Evolutionary conservation across 208 protist genomes (phyloP), one percentile per base, ranked within the genome.

Genomic region (Spongospora subterranea): DNA sequence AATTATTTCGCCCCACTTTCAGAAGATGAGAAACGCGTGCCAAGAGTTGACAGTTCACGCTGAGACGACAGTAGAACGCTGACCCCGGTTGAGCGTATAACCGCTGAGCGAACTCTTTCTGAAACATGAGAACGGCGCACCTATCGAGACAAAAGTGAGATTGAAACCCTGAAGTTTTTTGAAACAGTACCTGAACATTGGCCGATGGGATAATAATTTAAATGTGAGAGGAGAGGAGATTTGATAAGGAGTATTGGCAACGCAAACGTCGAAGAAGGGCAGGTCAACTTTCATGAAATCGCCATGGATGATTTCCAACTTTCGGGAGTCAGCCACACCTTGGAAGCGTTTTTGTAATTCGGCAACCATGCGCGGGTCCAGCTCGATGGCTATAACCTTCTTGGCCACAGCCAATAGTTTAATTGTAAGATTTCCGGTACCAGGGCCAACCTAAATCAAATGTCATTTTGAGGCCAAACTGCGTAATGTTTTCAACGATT

Each of bases 181-280:
- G 0, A 77, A 38, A 24, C 54, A 88, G 54, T 89, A 94, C 90
- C 96, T 89, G 89, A 96, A 96, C 40, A 94, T 66, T 1, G 98
- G 98, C 60, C 95, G 91, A 91, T 98, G 96, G 88, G 96, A 94
- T n/a, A 99, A 95, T 38, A 99, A 95, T 95, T 99, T 99, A 93
- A 99, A 99, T 0, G 98, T 96, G 24, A 99, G 93, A 24, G 98
- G 97, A n/a, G 98, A 99, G 0, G 98, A 99, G 93, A 99, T 99
- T 76, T 99, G 97, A 93, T 99, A 99, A 45, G 99, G 99, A 40
- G 99, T 96, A 96, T 99, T 99, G 50, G 98, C 98, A 6, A 99
- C 98, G 91, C 98, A 99, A 89, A 99, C 96, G 95, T 99, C 98
- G 95, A 99, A 99, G 92, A 97, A 99, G 0, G 99, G 99, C 54